phyloP scores from a whole-genome alignment of 2,329 filamentous ascomycete species.

The Chrysoporthe deuterocubensis region DNA sequence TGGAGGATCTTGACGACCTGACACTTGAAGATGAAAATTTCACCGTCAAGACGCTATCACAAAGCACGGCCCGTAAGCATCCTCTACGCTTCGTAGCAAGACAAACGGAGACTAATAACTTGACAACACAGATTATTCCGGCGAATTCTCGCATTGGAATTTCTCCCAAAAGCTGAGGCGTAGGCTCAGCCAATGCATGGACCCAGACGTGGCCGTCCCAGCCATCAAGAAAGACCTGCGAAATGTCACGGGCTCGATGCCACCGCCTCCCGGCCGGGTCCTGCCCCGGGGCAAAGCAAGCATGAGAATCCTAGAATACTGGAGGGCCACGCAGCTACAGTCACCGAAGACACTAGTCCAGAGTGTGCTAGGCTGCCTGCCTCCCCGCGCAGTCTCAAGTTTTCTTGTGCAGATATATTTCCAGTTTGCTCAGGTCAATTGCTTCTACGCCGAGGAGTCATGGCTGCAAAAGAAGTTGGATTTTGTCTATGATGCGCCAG shows the following conservation, averaged over 20 bases:
- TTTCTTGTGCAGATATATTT: conserved; percentile 54
- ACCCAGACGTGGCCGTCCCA: conserved; percentile 16
- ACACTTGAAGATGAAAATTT: conserved; percentile 44
- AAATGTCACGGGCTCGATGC: conserved; percentile 32
- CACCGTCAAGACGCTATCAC: conserved; percentile 46
- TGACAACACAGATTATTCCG: conserved; percentile 48
- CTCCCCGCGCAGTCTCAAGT: conserved; percentile 51
- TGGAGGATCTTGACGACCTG: conserved; percentile 32
- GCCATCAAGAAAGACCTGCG: conserved; percentile 24
- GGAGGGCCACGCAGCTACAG: conserved; percentile 51
- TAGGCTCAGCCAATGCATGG: conserved; percentile 25
- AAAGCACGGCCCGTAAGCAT: conserved; percentile 46
- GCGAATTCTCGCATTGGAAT: conserved; percentile 58
- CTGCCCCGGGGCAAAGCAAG: conserved; percentile 24
- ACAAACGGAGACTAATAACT: conserved; percentile 17
- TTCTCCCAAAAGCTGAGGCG: conserved; percentile 52
- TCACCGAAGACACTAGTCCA: conserved; percentile 43
- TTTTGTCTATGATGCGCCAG: conserved; percentile 45
- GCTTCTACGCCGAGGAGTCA: conserved; percentile 50
- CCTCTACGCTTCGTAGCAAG: background rate
- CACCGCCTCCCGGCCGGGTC: conserved; percentile 1
- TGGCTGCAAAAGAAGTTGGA: conserved; percentile 49
- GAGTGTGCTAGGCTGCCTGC: conserved; percentile 45
- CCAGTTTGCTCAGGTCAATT: conserved; percentile 52
- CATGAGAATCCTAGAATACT: conserved; percentile 42